Conservation (phyloP, 2,329 filamentous ascomycete species). For the Talaromyces sp. region DNA sequence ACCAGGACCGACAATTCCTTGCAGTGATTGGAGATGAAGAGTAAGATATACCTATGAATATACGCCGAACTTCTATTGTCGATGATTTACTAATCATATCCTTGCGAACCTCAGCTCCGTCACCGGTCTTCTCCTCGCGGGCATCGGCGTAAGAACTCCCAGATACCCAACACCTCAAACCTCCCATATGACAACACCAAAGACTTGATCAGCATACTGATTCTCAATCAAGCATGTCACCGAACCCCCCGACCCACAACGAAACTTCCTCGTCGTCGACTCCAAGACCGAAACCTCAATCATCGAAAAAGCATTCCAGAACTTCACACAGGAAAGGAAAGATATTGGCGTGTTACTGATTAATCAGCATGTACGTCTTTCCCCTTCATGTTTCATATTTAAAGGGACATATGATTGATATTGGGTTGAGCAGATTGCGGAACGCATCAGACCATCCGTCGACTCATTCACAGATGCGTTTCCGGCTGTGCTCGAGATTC, state of each 20-base stretch:
- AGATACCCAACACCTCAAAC: not conserved
- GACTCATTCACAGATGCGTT: constrained; percentile 93
- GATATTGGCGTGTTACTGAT: constrained; percentile 96
- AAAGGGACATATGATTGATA: not conserved
- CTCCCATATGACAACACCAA: not conserved
- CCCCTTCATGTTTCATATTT: not conserved
- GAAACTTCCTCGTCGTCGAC: constrained; percentile 98
- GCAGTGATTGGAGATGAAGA: constrained; percentile 97
- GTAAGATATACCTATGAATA: constrained; percentile 27
- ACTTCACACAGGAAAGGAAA: constrained; percentile 84
- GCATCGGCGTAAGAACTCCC: constrained; percentile 72
- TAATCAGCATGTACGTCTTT: constrained; percentile 78
- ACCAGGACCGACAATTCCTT: constrained; percentile 84
- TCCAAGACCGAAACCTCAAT: constrained; percentile 82
- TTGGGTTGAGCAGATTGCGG: constrained; percentile 68
- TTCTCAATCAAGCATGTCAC: constrained; percentile 72
- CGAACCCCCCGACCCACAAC: constrained; percentile 79
- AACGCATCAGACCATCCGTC: constrained; percentile 85
- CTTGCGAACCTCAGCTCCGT: constrained; percentile 66
- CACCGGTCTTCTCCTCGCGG: constrained; percentile 89
- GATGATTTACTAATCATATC: not conserved
- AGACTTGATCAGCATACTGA: not conserved
- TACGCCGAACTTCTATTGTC: not conserved
- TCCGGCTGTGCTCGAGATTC: constrained; percentile 93
- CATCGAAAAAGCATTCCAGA: constrained; percentile 87